These are phyloP conservation scores for Melampsora americana DNA, from an alignment of 1,284 basidiomycete genomes.

Conservation along the genomic window DNA sequence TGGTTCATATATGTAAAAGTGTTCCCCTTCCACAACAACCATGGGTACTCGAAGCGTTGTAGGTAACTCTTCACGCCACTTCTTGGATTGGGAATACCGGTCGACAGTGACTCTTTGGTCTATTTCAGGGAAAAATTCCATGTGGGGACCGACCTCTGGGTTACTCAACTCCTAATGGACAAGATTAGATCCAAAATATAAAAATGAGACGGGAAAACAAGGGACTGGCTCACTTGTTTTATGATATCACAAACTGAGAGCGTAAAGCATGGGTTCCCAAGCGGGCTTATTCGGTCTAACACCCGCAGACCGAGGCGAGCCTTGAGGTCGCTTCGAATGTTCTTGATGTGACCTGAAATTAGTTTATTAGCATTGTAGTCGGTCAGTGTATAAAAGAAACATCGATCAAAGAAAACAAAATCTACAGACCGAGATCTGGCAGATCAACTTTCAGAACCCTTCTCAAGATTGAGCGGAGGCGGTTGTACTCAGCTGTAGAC, in stretches of 20 bases:
- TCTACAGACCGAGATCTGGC: too few relatives aligned
- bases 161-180: background rate
- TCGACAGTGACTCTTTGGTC: background rate
- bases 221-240: background rate
- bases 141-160: background rate
- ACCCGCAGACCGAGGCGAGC: background rate
- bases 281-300: background rate
- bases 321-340: background rate
- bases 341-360: too few relatives aligned
- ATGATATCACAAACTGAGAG: background rate
- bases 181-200: background rate
- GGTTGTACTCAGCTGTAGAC: too few relatives aligned
- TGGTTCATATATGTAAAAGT: background rate
- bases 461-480: too few relatives aligned
- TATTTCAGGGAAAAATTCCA: too few relatives aligned
- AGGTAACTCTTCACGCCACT: conserved; percentile 4
- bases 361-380: too few relatives aligned
- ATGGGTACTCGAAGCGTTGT: too few relatives aligned
- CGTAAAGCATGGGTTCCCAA: background rate
- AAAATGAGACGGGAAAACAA: background rate
- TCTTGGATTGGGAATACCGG: conserved; percentile 10
- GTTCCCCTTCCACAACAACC: background rate
- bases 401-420: too few relatives aligned
- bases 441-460: too few relatives aligned
- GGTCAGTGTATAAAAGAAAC: too few relatives aligned